A percentile compares a stretch with the other conserved stretches of the same genome.
These are phyloP conservation scores for Chlorokybus atmophyticus DNA, from an alignment of 139 green algal genomes.

Conservation along the genomic window DNA sequence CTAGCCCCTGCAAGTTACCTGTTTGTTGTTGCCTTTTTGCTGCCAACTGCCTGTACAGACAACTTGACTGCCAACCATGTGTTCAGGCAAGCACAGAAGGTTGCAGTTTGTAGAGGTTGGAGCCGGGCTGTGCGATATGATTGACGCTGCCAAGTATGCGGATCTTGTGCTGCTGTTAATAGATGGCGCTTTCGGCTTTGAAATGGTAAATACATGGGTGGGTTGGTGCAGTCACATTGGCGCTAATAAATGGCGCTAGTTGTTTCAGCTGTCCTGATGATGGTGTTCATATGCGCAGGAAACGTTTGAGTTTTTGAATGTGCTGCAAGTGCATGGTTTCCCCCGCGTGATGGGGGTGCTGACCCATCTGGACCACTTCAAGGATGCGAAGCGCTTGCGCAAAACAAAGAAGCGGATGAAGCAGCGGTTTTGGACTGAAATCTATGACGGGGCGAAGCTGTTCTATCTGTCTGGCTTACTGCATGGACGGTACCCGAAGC, in stretches of 20 bases:
- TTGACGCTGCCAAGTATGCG: conserved; percentile 89
- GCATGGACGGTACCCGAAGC: conserved; percentile 55
- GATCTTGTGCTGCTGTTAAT: conserved; percentile 93
- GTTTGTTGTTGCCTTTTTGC: no score
- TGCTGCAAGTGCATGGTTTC: conserved; percentile 77
- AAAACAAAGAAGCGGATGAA: conserved; percentile 94
- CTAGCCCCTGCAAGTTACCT: no score
- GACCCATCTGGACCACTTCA: conserved; percentile 93
- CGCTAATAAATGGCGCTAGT: no score
- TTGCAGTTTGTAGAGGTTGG: conserved; percentile 92
- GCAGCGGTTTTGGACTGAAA: conserved; percentile 86
- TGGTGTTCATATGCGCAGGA: no score
- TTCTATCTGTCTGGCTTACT: conserved; percentile 87
- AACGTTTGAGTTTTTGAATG: conserved; percentile 98
- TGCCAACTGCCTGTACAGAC: no score
- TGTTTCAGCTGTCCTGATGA: no score
- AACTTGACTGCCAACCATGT: no score
- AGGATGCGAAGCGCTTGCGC: conserved; percentile 60
- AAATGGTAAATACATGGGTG: conserved; percentile 79
- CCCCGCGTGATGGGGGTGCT: conserved; percentile 98
- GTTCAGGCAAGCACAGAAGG: conserved; percentile 76
- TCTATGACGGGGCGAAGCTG: conserved; percentile 96
- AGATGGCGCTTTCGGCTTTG: conserved; percentile 89
- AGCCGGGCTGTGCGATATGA: conserved; percentile 69
- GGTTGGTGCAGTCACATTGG: no score